phyloP scores from a whole-genome alignment of 1,139 yeast species.

The Magnusiomyces sp. region DNA sequence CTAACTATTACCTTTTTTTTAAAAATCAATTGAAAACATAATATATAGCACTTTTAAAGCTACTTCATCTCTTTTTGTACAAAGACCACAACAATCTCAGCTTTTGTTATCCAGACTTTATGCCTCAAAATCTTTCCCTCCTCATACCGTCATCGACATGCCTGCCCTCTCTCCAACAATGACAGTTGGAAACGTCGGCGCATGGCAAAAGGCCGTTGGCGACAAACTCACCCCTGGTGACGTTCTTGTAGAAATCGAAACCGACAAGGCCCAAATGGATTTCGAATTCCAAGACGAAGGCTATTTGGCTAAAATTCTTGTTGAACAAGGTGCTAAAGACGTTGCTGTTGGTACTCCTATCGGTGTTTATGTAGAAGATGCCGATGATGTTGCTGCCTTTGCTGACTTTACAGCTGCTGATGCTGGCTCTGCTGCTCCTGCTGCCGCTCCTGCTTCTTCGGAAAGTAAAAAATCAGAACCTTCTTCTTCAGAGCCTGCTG shows the following conservation, averaged over 20 bases:
- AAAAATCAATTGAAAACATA: not conserved
- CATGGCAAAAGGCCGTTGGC: slow-evolving; percentile 85
- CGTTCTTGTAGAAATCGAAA: slow-evolving; percentile 91
- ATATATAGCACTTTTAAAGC: not conserved
- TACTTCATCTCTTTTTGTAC: not conserved
- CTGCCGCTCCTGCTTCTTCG: slow-evolving; percentile 38
- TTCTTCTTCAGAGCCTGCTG: slow-evolving; percentile 27
- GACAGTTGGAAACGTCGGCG: slow-evolving; percentile 89
- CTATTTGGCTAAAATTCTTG: slow-evolving; percentile 78
- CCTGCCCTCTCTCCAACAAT: slow-evolving; percentile 96
- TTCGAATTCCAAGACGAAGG: slow-evolving; percentile 99
- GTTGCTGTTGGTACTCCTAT: slow-evolving; percentile 91
- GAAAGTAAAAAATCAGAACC: slow-evolving; percentile 31
- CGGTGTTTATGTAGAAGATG: slow-evolving; percentile 91
- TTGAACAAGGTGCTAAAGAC: slow-evolving; percentile 82
- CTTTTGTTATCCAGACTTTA: slow-evolving; percentile 31
- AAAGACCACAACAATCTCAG: slow-evolving; percentile 7
- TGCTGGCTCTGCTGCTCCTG: slow-evolving; percentile 46
- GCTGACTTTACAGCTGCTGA: slow-evolving; percentile 77
- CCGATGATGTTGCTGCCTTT: slow-evolving; percentile 78
- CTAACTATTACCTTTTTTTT: slow-evolving; percentile 3
- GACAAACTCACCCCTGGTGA: slow-evolving; percentile 86
- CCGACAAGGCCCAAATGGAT: slow-evolving; percentile 98
- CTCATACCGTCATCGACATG: slow-evolving; percentile 68
- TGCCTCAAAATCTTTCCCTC: slow-evolving; percentile 38